A percentile compares a stretch with the other conserved stretches of the same genome.
phyloP scores from a whole-genome alignment of 1,284 basidiomycete genomes.

The Bondarzewia mesenterica region DNA sequence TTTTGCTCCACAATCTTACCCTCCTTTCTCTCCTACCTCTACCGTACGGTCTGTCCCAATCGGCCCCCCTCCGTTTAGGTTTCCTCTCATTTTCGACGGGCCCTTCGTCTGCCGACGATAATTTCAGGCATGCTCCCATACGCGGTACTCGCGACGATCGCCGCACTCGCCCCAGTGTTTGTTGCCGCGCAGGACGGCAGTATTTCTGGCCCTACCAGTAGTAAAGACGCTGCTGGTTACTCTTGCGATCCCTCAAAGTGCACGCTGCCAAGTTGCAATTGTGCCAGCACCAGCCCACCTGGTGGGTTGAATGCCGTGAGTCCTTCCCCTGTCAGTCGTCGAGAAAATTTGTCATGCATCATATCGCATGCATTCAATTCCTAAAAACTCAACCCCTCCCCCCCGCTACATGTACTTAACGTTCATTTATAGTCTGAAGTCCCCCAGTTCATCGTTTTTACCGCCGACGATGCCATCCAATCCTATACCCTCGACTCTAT shows the following conservation, averaged over 20 bases:
- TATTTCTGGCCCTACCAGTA: constrained; percentile 39
- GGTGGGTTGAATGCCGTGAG: constrained; percentile 58
- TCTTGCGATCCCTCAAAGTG: constrained; percentile 60
- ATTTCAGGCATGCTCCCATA: constrained; percentile 25
- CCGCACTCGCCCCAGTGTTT: constrained; percentile 24
- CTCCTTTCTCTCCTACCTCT: not conserved
- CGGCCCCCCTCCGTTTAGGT: too few species aligned
- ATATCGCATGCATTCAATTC: too few species aligned
- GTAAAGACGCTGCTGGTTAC: constrained; percentile 50
- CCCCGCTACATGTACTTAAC: not conserved
- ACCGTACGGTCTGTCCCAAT: not conserved
- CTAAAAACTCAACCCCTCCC: too few species aligned
- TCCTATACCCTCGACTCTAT: constrained; percentile 65
- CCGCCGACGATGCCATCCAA: constrained; percentile 69
- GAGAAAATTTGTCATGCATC: not conserved
- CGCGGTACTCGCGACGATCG: constrained; percentile 23
- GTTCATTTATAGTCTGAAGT: constrained; percentile 39
- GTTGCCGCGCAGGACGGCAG: constrained; percentile 39
- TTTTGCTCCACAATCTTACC: not conserved
- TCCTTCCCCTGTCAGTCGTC: constrained; percentile 10
- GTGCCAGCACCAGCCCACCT: constrained; percentile 65
- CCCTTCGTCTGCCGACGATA: not conserved
- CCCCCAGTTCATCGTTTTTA: constrained; percentile 67
- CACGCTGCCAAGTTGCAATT: constrained; percentile 62
- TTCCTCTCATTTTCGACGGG: not conserved